Base-by-base conservation (phyloP, 2,329 filamentous ascomycete species). In the Raffaelea deltoideospora region DNA sequence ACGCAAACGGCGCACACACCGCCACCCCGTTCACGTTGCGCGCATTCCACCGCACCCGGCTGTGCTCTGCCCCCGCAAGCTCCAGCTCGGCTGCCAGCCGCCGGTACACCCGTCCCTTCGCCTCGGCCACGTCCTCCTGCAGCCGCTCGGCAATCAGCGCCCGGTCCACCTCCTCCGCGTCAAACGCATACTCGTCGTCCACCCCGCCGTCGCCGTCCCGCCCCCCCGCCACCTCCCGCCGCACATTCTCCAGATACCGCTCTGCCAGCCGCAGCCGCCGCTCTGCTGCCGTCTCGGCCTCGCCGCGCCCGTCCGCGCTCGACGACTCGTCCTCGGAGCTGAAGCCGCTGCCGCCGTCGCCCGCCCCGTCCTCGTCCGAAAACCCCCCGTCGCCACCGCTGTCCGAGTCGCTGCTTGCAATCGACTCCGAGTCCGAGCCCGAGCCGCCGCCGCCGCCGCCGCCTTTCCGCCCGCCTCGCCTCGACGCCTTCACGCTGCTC, bases 111-210 rank as follows among this genome's bases (percentile, higher is more conserved):
- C 80, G 79, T 40, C 90, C 90, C 61, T 95, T 95, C 38, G 75
- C 74, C 60, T 95, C 90, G 36, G 90, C 78, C 31, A 90, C 83
- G 54, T 96, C 90, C 59, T 95, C 85, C 57, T 88, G 77, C 48
- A 98, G 63, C 48, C 87, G 68, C 56, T 93, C 83, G 30, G 88
- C 86, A 49, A 98, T 87, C 48, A 95, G 63, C 53, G 98, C 90
- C 41, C 80, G 71, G 59, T 96, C 90, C 40, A 98, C 82, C 37
- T 96, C 84, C 48, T 79, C 86, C 8, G 90, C 90, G 58, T 98
- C 86, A 52, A 96, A 98, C 28, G 86, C 90, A 37, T 69, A 70
- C 45, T 85, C 80, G 48, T 92, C 79, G 14, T 40, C 43, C 8
- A 37, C 34, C 13, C 28, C 39, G n/a, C n/a, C n/a, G n/a, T n/a